Percentiles rank a stretch among this genome's conserved stretches.
phyloP scores from a whole-genome alignment of 208 protist genomes.

The Wallacemonas rigidus region DNA sequence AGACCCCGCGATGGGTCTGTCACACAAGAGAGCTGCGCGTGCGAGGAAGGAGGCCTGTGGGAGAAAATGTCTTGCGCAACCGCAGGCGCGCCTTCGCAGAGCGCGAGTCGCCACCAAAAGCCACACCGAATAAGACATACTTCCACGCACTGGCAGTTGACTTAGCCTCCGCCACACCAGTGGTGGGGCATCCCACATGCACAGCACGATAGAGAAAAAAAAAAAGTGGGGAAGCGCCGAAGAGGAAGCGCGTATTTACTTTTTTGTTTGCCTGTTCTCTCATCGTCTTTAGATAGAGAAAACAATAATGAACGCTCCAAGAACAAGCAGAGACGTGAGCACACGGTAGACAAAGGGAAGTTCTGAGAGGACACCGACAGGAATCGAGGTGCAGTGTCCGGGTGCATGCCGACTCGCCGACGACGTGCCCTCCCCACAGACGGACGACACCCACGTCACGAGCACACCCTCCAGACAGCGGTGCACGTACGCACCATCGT shows the following conservation, averaged over 20 bases:
- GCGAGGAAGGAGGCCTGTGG: too few relatives aligned
- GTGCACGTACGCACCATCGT: constrained; percentile 39
- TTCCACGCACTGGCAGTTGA: neutral
- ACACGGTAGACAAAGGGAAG: constrained; percentile 58
- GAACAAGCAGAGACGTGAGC: constrained; percentile 55
- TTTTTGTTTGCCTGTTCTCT: neutral
- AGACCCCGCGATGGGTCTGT: too few relatives aligned
- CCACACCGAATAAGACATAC: too few relatives aligned
- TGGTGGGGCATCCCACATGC: too few relatives aligned
- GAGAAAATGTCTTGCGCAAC: too few relatives aligned
- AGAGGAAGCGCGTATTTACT: neutral
- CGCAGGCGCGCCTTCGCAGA: too few relatives aligned
- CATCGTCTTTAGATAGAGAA: constrained; percentile 19
- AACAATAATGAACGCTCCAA: constrained; percentile 49
- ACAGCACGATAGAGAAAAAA: too few relatives aligned
- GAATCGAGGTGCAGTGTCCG: constrained; percentile 46
- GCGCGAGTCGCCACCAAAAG: too few relatives aligned
- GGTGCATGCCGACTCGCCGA: constrained; percentile 14
- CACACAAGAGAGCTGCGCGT: too few relatives aligned
- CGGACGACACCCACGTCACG: constrained; percentile 22
- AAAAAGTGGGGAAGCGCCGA: too few relatives aligned
- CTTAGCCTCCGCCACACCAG: too few relatives aligned
- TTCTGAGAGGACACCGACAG: constrained; percentile 55
- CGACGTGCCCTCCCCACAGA: constrained; percentile 11
- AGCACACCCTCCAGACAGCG: constrained; percentile 49